Percentiles rank a stretch among this genome's conserved stretches.
Conservation (phyloP, 345 rosid genomes). For the Crucihimalaya himalaica region DNA sequence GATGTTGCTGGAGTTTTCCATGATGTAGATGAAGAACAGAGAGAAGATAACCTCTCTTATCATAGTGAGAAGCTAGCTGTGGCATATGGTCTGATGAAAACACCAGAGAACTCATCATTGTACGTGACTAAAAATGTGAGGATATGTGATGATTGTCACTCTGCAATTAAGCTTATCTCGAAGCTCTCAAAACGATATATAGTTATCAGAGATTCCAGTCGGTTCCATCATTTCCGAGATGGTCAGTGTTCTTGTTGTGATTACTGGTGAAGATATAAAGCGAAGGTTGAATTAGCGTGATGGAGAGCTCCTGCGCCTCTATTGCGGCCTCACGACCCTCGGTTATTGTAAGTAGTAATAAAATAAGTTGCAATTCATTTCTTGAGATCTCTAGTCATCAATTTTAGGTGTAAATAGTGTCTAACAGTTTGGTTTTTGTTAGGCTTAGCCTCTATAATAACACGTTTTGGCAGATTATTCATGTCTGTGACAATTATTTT, state of each 20-base stretch:
- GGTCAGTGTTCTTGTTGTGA: conserved; percentile 75
- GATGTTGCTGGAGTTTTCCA: conserved; percentile 59
- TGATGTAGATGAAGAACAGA: conserved; percentile 87
- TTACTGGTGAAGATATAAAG: conserved; percentile 37
- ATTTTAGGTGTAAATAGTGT: conserved; percentile 6
- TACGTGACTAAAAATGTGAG: conserved; percentile 68
- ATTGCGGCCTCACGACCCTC: not conserved
- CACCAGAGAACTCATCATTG: conserved; percentile 61
- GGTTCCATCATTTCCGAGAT: conserved; percentile 74
- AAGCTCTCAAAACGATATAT: conserved; percentile 55
- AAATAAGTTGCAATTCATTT: not conserved
- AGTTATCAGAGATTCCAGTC: conserved; percentile 74
- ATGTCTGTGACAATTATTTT: not conserved
- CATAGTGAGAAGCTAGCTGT: conserved; percentile 92
- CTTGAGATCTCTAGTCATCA: not conserved
- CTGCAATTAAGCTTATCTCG: conserved; percentile 73
- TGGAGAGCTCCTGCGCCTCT: not conserved
- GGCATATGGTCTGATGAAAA: conserved; percentile 73
- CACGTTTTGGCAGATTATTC: conserved; percentile 2
- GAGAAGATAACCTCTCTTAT: conserved; percentile 64
- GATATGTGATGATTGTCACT: conserved; percentile 89
- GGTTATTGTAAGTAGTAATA: not conserved
- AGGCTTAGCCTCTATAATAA: not conserved
- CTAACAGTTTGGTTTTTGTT: not conserved
- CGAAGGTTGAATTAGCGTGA: not conserved